Evolutionary conservation across 1,139 yeast genomes (phyloP).

Genomic region (Yamadazyma membranifaciens): DNA sequence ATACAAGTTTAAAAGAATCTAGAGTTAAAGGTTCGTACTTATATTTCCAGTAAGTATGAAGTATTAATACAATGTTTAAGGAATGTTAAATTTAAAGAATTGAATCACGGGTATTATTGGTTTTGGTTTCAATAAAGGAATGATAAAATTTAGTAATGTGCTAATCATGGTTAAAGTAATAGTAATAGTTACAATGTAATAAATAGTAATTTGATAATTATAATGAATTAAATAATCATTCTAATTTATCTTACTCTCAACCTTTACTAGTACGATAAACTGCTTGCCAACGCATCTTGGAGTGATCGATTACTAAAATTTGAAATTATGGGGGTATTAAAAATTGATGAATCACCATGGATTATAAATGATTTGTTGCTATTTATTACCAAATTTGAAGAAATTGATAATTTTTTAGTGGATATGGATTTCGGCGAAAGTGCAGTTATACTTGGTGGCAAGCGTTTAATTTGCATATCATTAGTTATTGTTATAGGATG

Average conservation of each 20-base stretch:
- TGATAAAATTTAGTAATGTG: too few relatives aligned
- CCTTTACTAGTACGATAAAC: constrained; percentile 5
- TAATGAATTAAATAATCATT: constrained; percentile 4
- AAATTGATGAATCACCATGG: constrained; percentile 42
- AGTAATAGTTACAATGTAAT: too few relatives aligned
- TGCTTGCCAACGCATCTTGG: constrained; percentile 29
- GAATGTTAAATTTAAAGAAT: too few relatives aligned
- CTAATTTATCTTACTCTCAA: neutral
- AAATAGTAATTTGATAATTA: neutral
- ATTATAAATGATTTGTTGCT: constrained; percentile 44
- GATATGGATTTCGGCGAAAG: constrained; percentile 5
- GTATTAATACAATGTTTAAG: too few relatives aligned
- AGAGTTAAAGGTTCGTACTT: too few relatives aligned
- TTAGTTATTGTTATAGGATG: constrained; percentile 20
- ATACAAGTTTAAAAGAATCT: too few relatives aligned
- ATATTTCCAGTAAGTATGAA: too few relatives aligned
- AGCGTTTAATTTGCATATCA: constrained; percentile 25
- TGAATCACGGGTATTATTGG: too few relatives aligned
- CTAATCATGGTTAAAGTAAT: too few relatives aligned
- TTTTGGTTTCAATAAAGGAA: too few relatives aligned
- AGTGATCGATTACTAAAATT: constrained; percentile 32
- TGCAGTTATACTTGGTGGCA: constrained; percentile 20
- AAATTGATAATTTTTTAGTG: constrained; percentile 26
- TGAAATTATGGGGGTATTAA: constrained; percentile 39
- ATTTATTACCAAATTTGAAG: constrained; percentile 47